Conservation (phyloP, 306 rosid species). For the Vigna trinervia region DNA sequence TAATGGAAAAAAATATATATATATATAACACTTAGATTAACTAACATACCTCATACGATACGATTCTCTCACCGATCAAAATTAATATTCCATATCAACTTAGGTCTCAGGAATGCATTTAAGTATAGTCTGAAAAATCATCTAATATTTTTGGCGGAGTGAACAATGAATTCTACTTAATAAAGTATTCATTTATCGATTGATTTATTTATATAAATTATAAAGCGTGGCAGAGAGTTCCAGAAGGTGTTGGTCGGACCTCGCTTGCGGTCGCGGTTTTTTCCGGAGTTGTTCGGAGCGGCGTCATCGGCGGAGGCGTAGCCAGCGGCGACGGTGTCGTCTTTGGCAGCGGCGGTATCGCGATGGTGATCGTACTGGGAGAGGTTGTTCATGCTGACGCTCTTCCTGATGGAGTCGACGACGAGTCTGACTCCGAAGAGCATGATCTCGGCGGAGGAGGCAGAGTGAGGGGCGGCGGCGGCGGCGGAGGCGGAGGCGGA, state of each 20-base stretch:
- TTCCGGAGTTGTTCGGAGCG: constrained; percentile 51
- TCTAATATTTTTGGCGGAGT: background rate
- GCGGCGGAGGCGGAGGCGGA: constrained; percentile 20
- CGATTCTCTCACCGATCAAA: background rate
- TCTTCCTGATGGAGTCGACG: constrained; percentile 84
- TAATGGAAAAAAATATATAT: background rate
- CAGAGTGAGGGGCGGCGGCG: background rate
- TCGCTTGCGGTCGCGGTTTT: constrained; percentile 78
- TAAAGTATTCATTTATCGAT: background rate
- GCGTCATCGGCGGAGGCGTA: constrained; percentile 81
- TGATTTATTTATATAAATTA: background rate
- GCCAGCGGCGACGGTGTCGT: constrained; percentile 51
- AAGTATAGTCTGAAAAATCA: background rate
- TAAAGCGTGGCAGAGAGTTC: background rate
- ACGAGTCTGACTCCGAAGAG: constrained; percentile 81
- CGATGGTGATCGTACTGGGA: constrained; percentile 81
- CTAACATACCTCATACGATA: background rate
- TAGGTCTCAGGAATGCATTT: background rate
- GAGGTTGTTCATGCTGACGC: constrained; percentile 81
- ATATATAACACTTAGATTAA: background rate
- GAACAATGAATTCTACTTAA: background rate
- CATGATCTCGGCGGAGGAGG: constrained; percentile 65
- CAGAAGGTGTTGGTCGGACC: constrained; percentile 52
- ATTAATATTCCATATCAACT: background rate
- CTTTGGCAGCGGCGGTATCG: constrained; percentile 43